phyloP scores from a whole-genome alignment of 306 rosid genomes.

The Prunus salicina region DNA sequence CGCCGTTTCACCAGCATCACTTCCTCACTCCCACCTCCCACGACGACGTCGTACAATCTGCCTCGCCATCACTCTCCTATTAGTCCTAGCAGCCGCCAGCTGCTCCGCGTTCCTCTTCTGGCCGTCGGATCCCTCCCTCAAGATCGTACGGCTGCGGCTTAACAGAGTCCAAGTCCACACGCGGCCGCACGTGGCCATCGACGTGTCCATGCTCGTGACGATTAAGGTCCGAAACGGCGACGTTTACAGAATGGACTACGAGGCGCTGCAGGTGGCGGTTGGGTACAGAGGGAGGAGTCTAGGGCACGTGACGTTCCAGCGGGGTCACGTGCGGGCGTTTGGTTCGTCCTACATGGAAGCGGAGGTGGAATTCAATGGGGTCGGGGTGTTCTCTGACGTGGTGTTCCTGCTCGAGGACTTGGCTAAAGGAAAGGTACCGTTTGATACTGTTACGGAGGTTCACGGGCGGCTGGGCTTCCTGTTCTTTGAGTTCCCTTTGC shows the following conservation, averaged over 20 bases:
- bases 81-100: conserved; percentile 16
- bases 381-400: conserved; percentile 57
- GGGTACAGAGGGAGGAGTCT: conserved; percentile 67
- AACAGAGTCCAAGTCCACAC: conserved; percentile 47
- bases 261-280: conserved; percentile 51
- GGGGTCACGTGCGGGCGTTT: conserved; percentile 59
- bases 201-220: conserved; percentile 51
- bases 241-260: conserved; percentile 57
- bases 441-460: conserved; percentile 49
- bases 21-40: conserved; percentile 7
- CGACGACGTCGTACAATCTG: conserved; percentile 19
- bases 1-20: conserved; percentile 30
- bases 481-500: conserved; percentile 47
- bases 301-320: conserved; percentile 52
- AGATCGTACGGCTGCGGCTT: conserved; percentile 55
- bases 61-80: conserved; percentile 14
- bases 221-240: conserved; percentile 48
- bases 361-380: conserved; percentile 51
- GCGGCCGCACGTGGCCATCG: conserved; percentile 49
- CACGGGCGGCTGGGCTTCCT: conserved; percentile 49
- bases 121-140: conserved; percentile 61
- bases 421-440: conserved; percentile 57
- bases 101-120: conserved; percentile 34
- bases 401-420: conserved; percentile 61
- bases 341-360: conserved; percentile 74